phyloP scores from a whole-genome alignment of 2,329 filamentous ascomycete genomes.

The Xylaria arbuscula region DNA sequence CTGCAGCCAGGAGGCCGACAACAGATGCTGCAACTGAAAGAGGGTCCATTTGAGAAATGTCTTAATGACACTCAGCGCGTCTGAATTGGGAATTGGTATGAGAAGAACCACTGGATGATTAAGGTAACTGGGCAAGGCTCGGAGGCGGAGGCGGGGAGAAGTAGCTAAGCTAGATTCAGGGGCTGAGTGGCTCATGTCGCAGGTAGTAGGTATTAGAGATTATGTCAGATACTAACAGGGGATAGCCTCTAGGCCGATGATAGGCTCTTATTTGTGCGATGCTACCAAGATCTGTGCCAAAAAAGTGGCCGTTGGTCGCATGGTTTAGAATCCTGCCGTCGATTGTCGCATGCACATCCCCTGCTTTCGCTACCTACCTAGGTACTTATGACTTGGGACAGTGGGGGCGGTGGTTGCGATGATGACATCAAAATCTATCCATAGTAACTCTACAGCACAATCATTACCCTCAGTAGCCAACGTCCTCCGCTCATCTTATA shows the following conservation, averaged over 20 bases:
- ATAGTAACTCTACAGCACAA: no score
- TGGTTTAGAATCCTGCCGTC: background rate
- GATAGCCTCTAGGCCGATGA: background rate
- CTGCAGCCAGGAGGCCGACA: slow-evolving; percentile 11
- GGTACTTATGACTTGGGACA: background rate
- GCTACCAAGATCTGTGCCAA: background rate
- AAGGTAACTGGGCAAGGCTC: background rate
- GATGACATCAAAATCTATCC: no score
- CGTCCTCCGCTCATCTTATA: background rate
- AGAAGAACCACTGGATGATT: background rate
- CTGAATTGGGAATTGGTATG: background rate
- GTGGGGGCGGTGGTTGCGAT: background rate
- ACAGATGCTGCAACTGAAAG: slow-evolving; percentile 18
- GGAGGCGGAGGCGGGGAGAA: background rate
- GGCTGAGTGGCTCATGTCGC: background rate
- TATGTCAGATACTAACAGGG: no score
- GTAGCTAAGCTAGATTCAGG: background rate
- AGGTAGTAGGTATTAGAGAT: background rate
- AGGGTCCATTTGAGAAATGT: slow-evolving; percentile 5
- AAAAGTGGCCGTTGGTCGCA: background rate
- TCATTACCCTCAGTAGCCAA: background rate
- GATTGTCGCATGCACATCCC: background rate
- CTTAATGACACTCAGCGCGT: background rate
- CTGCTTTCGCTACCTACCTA: background rate
- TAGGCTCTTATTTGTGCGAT: background rate